Base-by-base conservation (phyloP, 208 protist species). In the Polymyxa betae region DNA sequence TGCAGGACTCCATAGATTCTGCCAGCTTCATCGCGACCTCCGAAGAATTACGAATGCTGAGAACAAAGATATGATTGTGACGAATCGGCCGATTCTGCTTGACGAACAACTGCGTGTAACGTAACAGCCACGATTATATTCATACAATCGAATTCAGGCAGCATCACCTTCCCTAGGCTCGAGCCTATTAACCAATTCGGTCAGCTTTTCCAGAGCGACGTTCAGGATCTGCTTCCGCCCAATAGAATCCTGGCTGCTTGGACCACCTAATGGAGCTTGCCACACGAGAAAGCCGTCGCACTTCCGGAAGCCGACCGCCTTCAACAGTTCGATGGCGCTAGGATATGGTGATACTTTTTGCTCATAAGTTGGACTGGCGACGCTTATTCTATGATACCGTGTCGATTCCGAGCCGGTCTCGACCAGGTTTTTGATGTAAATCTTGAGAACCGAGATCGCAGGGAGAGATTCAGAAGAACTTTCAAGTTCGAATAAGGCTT, bases 261-360 rank as follows among this genome's bases (percentile, higher is more conserved):
- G 54, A 29, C 29, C 29, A n/a, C n/a, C n/a, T 16, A 29, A 29
- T 29, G 54, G 29, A 66, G 16, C 54, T 29, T 66, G 54, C 54
- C 54, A 66, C 20, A 66, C 54, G 20, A 66, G 54, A 16, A 16
- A 66, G 54, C 54, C 54, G 54, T 66, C 54, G 20, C 29, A 29
- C 54, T 66, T 66, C 20, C 54, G 54, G 54, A 66, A 66, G 20
- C 54, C 54, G 54, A 66, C 54, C 54, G 54, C 54, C 20, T 66
- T 16, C 54, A 66, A 29, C 20, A 66, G 29, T 29, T 66, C 20
- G 54, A 66, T 66, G 20, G 54, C 54, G 54, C 54, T 66, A 16
- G 54, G 54, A 29, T 32, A 66, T 16, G 20, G 29, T 16, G 20
- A 32, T 16, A 66, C 54, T 29, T 66, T 66, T 29, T 66, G 54